These are phyloP conservation scores for Oxytropis ochrocephala DNA, from an alignment of 306 rosid species.

Conservation along the genomic window DNA sequence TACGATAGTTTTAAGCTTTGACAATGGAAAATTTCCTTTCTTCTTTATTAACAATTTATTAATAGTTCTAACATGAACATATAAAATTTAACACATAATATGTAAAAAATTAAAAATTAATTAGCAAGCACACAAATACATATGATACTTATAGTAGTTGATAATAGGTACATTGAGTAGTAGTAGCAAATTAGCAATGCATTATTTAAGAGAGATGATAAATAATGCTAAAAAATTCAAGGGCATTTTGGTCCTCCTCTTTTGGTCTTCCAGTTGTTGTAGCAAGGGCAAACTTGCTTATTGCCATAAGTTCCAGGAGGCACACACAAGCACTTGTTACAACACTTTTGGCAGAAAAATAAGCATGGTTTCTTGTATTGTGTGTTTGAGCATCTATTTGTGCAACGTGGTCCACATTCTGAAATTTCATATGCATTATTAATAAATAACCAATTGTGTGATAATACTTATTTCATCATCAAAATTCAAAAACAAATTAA, in stretches of 20 bases:
- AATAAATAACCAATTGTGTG: not conserved
- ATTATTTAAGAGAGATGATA: not conserved
- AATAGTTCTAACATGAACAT: too few relatives aligned
- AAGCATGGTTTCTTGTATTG: constrained; percentile 68
- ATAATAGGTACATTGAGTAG: too few relatives aligned
- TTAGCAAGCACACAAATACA: too few relatives aligned
- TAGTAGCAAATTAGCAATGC: not conserved
- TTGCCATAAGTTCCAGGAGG: constrained; percentile 78
- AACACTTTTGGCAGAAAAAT: constrained; percentile 70
- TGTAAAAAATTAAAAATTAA: too few relatives aligned
- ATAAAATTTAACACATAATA: too few relatives aligned
- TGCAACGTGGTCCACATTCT: constrained; percentile 62
- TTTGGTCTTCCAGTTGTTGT: constrained; percentile 80
- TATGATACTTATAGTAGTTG: too few relatives aligned
- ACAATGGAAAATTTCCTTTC: too few relatives aligned
- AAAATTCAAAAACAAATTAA: not conserved
- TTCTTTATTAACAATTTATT: too few relatives aligned
- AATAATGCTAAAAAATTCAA: constrained; percentile 1
- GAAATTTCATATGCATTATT: constrained; percentile 4
- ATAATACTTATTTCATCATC: not conserved
- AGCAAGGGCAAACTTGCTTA: constrained; percentile 73
- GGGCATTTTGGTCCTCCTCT: constrained; percentile 89
- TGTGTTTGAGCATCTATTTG: constrained; percentile 58
- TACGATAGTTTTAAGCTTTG: too few relatives aligned
- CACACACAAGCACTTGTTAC: constrained; percentile 69